Conservation (phyloP, 176 grass and related monocot species). For the Avena insularis region DNA sequence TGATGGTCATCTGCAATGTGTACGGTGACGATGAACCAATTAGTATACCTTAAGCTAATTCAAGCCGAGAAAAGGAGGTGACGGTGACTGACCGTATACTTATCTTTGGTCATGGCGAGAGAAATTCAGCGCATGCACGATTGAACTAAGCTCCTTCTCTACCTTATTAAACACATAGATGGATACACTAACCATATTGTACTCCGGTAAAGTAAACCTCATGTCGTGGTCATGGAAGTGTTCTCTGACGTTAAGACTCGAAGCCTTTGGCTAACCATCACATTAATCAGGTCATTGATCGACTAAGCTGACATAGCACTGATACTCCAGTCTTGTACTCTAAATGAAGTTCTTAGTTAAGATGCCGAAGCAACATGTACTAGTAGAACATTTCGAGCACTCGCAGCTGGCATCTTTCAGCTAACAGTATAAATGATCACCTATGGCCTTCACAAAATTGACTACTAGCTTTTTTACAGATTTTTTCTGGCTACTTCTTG, state of each 20-base stretch:
- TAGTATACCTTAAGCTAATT: no score
- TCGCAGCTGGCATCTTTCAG: neutral
- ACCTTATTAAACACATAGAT: no score
- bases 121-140: no score
- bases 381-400: neutral
- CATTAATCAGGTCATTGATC: neutral
- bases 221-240: slow-evolving; percentile 21
- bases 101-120: no score
- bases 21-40: no score
- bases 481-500: neutral
- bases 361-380: neutral
- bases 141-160: no score
- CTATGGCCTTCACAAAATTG: neutral
- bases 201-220: neutral
- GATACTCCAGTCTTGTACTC: neutral
- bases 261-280: slow-evolving; percentile 10
- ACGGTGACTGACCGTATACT: no score
- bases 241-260: slow-evolving; percentile 1
- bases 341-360: neutral
- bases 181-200: no score
- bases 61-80: no score
- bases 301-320: neutral
- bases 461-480: neutral
- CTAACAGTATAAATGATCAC: neutral
- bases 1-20: slow-evolving; percentile 18